Conservation (phyloP, 164 flowering plant genomes). For the Piper betle region DNA sequence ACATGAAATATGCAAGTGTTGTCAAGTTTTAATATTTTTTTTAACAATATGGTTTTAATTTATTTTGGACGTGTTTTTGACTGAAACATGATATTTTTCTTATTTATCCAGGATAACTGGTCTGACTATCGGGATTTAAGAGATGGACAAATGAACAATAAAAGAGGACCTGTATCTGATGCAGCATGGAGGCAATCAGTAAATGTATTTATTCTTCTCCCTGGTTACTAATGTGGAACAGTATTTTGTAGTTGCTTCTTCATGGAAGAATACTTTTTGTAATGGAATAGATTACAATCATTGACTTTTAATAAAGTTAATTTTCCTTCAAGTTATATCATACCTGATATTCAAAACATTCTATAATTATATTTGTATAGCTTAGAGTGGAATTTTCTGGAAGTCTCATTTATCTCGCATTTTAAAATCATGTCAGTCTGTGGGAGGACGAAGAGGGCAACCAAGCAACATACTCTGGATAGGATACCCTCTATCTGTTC, state of each 20-base stretch:
- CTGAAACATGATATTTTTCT: neutral
- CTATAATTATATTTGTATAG: neutral
- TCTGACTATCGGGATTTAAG: slow-evolving; percentile 36
- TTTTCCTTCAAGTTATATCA: neutral
- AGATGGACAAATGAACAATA: slow-evolving; percentile 28
- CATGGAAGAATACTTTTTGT: neutral
- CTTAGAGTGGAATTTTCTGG: neutral
- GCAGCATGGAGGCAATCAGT: slow-evolving; percentile 18
- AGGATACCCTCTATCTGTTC: slow-evolving; percentile 79
- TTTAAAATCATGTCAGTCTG: slow-evolving; percentile 26
- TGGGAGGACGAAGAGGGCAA: slow-evolving; percentile 37
- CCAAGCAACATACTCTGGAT: slow-evolving; percentile 81
- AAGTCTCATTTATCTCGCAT: neutral
- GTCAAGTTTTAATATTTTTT: too few species aligned
- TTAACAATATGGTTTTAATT: neutral
- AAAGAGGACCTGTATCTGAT: slow-evolving; percentile 27
- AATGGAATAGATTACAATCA: too few species aligned
- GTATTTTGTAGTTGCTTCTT: neutral
- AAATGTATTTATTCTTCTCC: neutral
- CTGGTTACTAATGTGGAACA: neutral
- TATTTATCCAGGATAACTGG: slow-evolving; percentile 40
- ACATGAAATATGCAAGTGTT: neutral
- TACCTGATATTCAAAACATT: neutral
- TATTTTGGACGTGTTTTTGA: neutral
- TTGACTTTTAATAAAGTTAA: neutral